Base-by-base conservation (phyloP, 345 rosid species). In the Anastatica hierochuntica region DNA sequence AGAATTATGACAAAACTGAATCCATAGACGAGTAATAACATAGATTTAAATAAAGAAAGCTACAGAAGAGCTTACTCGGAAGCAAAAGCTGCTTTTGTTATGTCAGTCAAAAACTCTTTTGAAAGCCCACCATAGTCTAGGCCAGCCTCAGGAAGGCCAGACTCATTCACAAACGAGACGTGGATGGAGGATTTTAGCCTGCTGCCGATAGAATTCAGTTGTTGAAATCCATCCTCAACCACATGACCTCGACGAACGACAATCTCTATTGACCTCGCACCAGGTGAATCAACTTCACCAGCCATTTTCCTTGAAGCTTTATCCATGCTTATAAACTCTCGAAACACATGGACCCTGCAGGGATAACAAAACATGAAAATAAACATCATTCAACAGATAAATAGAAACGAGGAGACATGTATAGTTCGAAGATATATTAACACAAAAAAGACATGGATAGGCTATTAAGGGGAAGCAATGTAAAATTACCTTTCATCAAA, bases 131-230 rank as follows among this genome's bases (percentile, higher is more conserved):
- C 98, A 72, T 84, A 87, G 74, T 90, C 98, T 60, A 90, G 78
- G 68, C 98, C 98, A 54, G 98, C 96, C 77, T 90, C 98, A 35
- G 87, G 95, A 74, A 87, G 87, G 69, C 96, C 98, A 74, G 78
- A 77, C 60, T 90, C 96, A 66, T 95, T 90, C 53, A 90, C 88
- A 82, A 90, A 90, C 10, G 96, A 90, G 56, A 90, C 96, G 46
- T 87, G 89, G 69, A 87, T 84, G 15, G 98, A 78, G 24, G 95
- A 80, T 72, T 90, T 90, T 74, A 90, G 73, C 81, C 77, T 78
- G 63, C 90, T 74, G 30, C 96, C 92, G 34, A 90, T 85, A 30
- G 76, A 69, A 71, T 87, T 87, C 49, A 84, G 67, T 61, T 87
- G 95, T 45, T 49, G 83, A 72, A 84, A 90, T 46, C 96, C 98